Evolutionary conservation across 192 early-diverging fungal genomes (phyloP), one percentile per base, ranked within the genome.

Genomic region (Bifiguratus adelaidae): DNA sequence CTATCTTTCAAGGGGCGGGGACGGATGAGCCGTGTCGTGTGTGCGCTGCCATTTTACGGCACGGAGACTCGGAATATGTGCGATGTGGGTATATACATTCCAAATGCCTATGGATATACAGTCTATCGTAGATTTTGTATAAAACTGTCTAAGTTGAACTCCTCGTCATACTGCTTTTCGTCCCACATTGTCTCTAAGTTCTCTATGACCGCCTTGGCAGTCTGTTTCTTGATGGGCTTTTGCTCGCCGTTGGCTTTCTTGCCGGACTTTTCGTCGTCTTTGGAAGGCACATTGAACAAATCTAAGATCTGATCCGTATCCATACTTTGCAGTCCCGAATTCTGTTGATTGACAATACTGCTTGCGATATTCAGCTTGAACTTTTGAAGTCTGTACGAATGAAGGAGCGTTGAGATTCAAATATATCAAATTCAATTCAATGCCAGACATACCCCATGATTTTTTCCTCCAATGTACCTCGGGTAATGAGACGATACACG

Each of bases 281-380:
- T 67, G 6, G 71, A 61, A 15, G 61, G 53, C n/a, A 91, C 68
- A 44, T 76, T 75, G 57, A 98, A 98, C 33, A 98, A 61, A 60
- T 98, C 95, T 41, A 98, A 63, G 32, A 98, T 80, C 68, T 96
- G 88, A 35, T 89, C 87, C 22, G 95, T 92, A 56, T 91, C 92
- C 95, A 98, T 98, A 20, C 81, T 87, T 46, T 84, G 73, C 25
- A 99, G 61, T 7, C 92, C 91, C 1, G 91, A 68, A 53, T 99
- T 99, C 68, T 99, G 92, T 60, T 91, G 86, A 48, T 95, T 97
- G 34, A 99, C 88, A 25, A 99, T 75, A 1, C 91, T 78, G 40
- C 88, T 91, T 1, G 96, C 92, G 65, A 99, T 92, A 57, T 96
- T 93, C 34, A 95, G 71, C 62, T 99, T 99, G 74, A 99, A 99